A percentile compares a stretch with the other conserved stretches of the same genome.
These are phyloP conservation scores for Huntiella decipiens DNA, from an alignment of 2,329 filamentous ascomycete genomes.

Conservation along the genomic window DNA sequence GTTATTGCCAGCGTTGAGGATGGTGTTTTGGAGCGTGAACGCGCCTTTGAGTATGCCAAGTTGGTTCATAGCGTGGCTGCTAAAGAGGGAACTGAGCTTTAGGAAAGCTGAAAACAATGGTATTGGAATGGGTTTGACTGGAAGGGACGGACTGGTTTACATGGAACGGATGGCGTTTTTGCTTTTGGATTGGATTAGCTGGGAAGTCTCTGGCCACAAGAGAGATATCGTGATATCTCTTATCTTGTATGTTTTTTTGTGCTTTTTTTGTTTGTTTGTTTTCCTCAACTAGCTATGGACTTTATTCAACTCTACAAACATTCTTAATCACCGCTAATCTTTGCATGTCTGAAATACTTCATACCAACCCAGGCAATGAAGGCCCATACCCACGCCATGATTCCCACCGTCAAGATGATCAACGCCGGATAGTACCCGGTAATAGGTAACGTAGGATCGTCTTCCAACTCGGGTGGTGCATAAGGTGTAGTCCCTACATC, in stretches of 20 bases:
- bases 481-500: slow-evolving; percentile 93
- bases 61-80: slow-evolving; percentile 21
- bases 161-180: not conserved
- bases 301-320: not conserved
- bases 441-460: slow-evolving; percentile 86
- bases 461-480: slow-evolving; percentile 83
- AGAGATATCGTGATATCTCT: not conserved
- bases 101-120: not conserved
- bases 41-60: slow-evolving; percentile 20
- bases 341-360: slow-evolving; percentile 98
- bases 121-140: too few relatives aligned
- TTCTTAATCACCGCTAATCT: slow-evolving; percentile 44
- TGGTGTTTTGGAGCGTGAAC: slow-evolving; percentile 16
- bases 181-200: not conserved
- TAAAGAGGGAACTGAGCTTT: slow-evolving; percentile 16
- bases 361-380: slow-evolving; percentile 95
- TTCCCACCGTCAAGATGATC: slow-evolving; percentile 67
- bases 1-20: not conserved
- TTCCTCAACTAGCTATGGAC: not conserved
- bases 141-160: too few relatives aligned
- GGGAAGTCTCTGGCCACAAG: not conserved
- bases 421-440: slow-evolving; percentile 93
- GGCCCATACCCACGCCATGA: slow-evolving; percentile 99
- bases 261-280: slow-evolving; percentile 1
- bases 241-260: not conserved